These are phyloP conservation scores for Sodiomyces alkalinus DNA, from an alignment of 2,329 filamentous ascomycete species.

Conservation along the genomic window DNA sequence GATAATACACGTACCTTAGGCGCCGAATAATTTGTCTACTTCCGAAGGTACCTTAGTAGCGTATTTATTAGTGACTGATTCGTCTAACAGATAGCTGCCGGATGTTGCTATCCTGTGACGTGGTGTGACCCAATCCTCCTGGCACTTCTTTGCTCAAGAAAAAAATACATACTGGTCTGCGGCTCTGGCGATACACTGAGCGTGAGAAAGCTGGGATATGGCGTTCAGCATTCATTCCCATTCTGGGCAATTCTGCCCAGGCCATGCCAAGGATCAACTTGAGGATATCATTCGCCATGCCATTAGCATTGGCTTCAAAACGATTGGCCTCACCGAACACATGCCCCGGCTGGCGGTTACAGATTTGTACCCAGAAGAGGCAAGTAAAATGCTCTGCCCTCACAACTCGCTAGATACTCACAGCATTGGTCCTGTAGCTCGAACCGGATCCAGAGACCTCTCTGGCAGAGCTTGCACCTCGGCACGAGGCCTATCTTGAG, in stretches of 20 bases:
- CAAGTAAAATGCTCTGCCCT: conserved; percentile 15
- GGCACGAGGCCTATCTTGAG: conserved; percentile 56
- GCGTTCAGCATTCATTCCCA: conserved; percentile 97
- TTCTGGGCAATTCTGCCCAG: conserved; percentile 89
- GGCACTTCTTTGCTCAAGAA: too few relatives aligned
- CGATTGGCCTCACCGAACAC: conserved; percentile 84
- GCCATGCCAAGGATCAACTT: conserved; percentile 72
- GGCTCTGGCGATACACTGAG: too few relatives aligned
- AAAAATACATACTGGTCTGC: too few relatives aligned
- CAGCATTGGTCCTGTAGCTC: too few relatives aligned
- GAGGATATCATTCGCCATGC: conserved; percentile 73
- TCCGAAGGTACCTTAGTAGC: too few relatives aligned
- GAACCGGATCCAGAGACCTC: conserved; percentile 31
- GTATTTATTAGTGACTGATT: too few relatives aligned
- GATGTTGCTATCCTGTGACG: too few relatives aligned
- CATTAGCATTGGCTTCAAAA: conserved; percentile 62
- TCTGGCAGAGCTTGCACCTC: conserved; percentile 31
- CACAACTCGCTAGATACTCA: conserved; percentile 9
- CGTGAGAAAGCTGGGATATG: too few relatives aligned
- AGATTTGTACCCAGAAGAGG: conserved; percentile 91
- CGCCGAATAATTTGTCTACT: too few relatives aligned
- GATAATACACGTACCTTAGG: too few relatives aligned
- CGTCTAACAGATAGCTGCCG: too few relatives aligned
- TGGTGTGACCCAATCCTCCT: too few relatives aligned
- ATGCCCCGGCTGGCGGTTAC: conserved; percentile 63